Conservation (phyloP, 1,284 basidiomycete species). For the Fomitopsis pinicola region DNA sequence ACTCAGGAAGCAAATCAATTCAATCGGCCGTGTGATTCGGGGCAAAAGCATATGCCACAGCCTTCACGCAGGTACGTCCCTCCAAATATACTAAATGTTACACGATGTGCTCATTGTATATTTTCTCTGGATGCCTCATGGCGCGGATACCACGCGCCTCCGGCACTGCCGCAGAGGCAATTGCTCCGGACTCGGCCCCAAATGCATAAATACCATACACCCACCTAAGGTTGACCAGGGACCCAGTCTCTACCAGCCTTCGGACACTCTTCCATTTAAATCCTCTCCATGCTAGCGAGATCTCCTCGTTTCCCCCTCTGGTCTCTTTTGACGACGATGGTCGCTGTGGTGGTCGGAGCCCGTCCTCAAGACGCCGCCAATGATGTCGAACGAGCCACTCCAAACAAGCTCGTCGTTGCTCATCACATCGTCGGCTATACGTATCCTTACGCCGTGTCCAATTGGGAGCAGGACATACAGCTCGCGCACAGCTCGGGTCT, state of each 20-base stretch:
- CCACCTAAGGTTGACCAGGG: too few relatives aligned
- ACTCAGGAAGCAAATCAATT: too few relatives aligned
- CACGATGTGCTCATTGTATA: too few relatives aligned
- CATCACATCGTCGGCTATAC: conserved; percentile 39
- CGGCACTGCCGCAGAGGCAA: too few relatives aligned
- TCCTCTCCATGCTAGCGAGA: background rate
- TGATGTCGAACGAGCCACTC: background rate
- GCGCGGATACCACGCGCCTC: too few relatives aligned
- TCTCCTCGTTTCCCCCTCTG: background rate
- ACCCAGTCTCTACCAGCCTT: background rate
- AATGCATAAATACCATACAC: too few relatives aligned
- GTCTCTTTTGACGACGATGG: background rate
- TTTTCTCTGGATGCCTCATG: too few relatives aligned
- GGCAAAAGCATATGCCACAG: too few relatives aligned
- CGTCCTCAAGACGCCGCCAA: background rate
- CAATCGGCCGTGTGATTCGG: too few relatives aligned
- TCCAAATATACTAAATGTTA: too few relatives aligned
- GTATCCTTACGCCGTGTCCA: conserved; percentile 30
- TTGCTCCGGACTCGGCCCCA: too few relatives aligned
- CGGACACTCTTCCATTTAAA: background rate
- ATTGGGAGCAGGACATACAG: conserved; percentile 36
- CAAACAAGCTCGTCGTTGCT: conserved; percentile 11
- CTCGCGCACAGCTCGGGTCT: conserved; percentile 36
- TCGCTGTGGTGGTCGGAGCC: background rate
- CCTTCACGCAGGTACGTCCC: too few relatives aligned